A percentile compares a stretch with the other conserved stretches of the same genome.
Conservation (phyloP, 805 yeast genomes). For the Candida coquimbonensis region DNA sequence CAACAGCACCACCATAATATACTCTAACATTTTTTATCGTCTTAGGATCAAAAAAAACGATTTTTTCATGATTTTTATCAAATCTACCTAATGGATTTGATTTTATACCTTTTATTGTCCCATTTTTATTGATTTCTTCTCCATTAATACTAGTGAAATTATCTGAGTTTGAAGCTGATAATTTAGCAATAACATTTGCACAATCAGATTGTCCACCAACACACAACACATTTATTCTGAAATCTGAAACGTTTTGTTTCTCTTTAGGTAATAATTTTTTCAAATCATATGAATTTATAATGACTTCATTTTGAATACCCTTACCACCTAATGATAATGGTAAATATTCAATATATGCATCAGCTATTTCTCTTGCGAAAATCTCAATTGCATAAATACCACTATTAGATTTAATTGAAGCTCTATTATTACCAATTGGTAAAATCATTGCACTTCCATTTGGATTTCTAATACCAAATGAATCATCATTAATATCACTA, state of each 20-base stretch:
- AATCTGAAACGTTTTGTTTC: slow-evolving; percentile 25
- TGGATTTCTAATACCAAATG: slow-evolving; percentile 21
- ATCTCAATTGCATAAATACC: slow-evolving; percentile 77
- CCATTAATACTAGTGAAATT: slow-evolving; percentile 26
- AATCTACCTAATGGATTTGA: slow-evolving; percentile 28
- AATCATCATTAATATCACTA: slow-evolving; percentile 46
- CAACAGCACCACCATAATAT: slow-evolving; percentile 71
- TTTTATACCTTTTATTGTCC: slow-evolving; percentile 32
- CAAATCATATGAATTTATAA: slow-evolving; percentile 43
- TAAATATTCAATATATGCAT: slow-evolving; percentile 52
- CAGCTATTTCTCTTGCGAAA: slow-evolving; percentile 36
- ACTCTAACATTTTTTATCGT: slow-evolving; percentile 50
- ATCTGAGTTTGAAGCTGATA: slow-evolving; percentile 6
- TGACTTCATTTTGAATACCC: slow-evolving; percentile 51
- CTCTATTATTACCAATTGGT: slow-evolving; percentile 38
- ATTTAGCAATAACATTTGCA: slow-evolving; percentile 40
- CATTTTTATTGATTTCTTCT: slow-evolving; percentile 18
- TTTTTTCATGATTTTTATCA: slow-evolving; percentile 19
- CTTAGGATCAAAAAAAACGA: slow-evolving; percentile 30
- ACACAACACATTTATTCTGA: slow-evolving; percentile 47
- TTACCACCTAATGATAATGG: slow-evolving; percentile 51
- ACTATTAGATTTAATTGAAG: slow-evolving; percentile 43
- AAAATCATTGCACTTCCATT: slow-evolving; percentile 35
- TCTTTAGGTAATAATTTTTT: slow-evolving; percentile 25
- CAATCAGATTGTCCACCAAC: slow-evolving; percentile 54